Evolutionary conservation across 1,284 basidiomycete genomes (phyloP), one percentile per base, ranked within the genome.

Genomic region (Jaminaea rosea): DNA sequence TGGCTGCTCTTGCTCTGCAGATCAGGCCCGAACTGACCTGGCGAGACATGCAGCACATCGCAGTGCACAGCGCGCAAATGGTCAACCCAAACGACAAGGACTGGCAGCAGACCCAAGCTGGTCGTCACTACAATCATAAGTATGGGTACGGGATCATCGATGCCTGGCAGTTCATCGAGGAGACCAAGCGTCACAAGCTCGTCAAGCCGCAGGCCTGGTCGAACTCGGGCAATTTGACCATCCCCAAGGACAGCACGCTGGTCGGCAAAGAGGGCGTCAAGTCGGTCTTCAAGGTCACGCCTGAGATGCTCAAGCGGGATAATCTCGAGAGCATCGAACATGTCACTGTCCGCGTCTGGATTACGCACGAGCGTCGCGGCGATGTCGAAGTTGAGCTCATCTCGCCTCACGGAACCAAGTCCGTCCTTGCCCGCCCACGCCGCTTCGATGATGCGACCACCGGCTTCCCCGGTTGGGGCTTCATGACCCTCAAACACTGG

Each of bases 401-500:
- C 15, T 93, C 89, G 68, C 94, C 94, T 0, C 83, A 83, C 52
- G 89, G 90, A 6, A 80, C 96, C 59, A 85, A 79, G 69, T 94
- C 89, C 68, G 79, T 96, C 8, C 77, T 99, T 34, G 91, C 87
- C 21, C 81, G 83, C 10, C 80, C 80, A 47, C 81, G 94, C 52
- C 75, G 79, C 28, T 80, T 79, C 34, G 94, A 99, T 72, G 75
- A 77, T 44, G 85, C 82, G 11, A 74, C 68, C 3, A 80, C 79
- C 9, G 94, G 94, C 4, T 94, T 82, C 74, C 83, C 83, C 24
- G 92, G 90, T 0, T 99, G 94, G 94, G 86, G 83, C 19, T 99
- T 99, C 74, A 98, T 97, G 92, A 83, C 84, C 23, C 83, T 98
- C 52, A 98, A 98, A 76, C 94, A 99, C 74, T 99, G 94, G 94